A percentile compares a stretch with the other conserved stretches of the same genome.
Conservation (phyloP, 1,284 basidiomycete genomes). For the Tetrapyrgos nigripes region DNA sequence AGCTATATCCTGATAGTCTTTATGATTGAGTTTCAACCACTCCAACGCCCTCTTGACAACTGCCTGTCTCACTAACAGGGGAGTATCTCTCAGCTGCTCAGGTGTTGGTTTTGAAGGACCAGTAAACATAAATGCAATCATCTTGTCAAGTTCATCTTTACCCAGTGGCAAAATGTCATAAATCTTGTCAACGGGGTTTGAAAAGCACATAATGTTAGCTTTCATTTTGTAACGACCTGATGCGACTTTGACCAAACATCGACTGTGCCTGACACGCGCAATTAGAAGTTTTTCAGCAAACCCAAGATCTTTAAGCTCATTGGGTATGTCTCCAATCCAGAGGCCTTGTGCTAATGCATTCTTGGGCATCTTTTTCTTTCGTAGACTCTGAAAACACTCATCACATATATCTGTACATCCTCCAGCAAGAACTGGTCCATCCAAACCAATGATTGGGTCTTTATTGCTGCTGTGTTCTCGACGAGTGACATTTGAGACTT, state of each 20-base stretch:
- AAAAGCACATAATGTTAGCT: slow-evolving; percentile 29
- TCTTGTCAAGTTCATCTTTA: slow-evolving; percentile 31
- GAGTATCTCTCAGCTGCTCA: slow-evolving; percentile 37
- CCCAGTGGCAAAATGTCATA: slow-evolving; percentile 37
- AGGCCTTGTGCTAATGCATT: slow-evolving; percentile 40
- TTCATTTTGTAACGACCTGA: slow-evolving; percentile 23
- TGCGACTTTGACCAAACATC: slow-evolving; percentile 7
- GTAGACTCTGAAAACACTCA: slow-evolving; percentile 17
- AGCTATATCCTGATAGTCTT: slow-evolving; percentile 33
- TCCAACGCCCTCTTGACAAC: slow-evolving; percentile 25
- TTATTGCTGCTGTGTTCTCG: background rate
- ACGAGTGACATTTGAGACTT: background rate
- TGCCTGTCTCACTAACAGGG: slow-evolving; percentile 12
- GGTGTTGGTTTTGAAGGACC: slow-evolving; percentile 30
- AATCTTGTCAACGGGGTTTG: slow-evolving; percentile 23
- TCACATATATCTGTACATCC: slow-evolving; percentile 22
- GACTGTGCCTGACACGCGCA: background rate
- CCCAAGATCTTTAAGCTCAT: slow-evolving; percentile 25
- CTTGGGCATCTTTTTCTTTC: slow-evolving; percentile 28
- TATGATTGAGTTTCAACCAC: slow-evolving; percentile 41
- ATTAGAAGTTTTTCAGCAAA: slow-evolving; percentile 33
- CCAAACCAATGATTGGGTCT: background rate
- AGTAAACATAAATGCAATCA: slow-evolving; percentile 43
- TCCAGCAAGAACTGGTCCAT: slow-evolving; percentile 23
- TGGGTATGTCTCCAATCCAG: slow-evolving; percentile 45